Base-by-base conservation (phyloP, 2,329 filamentous ascomycete species). In the Cladophialophora exuberans region DNA sequence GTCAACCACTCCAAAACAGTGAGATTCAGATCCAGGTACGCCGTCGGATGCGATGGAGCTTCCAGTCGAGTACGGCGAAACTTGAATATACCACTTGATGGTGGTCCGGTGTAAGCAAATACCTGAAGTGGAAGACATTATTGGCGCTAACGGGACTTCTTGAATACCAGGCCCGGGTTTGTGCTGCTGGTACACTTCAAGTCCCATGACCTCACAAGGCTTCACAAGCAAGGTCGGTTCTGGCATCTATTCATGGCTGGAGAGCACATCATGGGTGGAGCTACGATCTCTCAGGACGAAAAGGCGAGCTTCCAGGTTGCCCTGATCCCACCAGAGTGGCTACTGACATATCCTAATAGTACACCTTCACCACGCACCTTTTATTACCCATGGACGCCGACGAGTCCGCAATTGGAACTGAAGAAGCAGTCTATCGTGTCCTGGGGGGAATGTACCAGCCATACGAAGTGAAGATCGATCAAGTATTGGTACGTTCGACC, bases 311-410 rank as follows among this genome's bases (percentile, higher is more conserved):
- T 62, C 52, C 72, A 70, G 2, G 57, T 41, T 10, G 6, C 42
- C 6, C 18, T 31, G 4, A 6, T 54, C 3, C 42, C 51, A 17
- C 20, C 17, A n/a, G 51, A 48, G 11, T 7, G 2, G 25, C 30
- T 30, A 23, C 6, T 22, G 1, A 18, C 30, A n/a, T n/a, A 22
- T 6, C 15, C 35, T 20, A 36, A 36, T 2, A 58, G 10, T 67
- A 72, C 42, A 72, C 66, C 7, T 73, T 62, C 51, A 73, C 71
- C 1, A 58, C 60, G 1, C 71, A 72, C 55, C 49, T 60, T 10
- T 49, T 58, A 0, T 26, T 69, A 13, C 58, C 59, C n/a, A 23
- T 64, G 5, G 63, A 54, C 4, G 44, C 43, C 3, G 60, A 66
- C 17, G 41, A 39, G 9, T 25, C 52, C 1, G 31, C 41, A 1